These are phyloP conservation scores for Candida suzukii DNA, from an alignment of 805 yeast genomes.

Conservation along the genomic window DNA sequence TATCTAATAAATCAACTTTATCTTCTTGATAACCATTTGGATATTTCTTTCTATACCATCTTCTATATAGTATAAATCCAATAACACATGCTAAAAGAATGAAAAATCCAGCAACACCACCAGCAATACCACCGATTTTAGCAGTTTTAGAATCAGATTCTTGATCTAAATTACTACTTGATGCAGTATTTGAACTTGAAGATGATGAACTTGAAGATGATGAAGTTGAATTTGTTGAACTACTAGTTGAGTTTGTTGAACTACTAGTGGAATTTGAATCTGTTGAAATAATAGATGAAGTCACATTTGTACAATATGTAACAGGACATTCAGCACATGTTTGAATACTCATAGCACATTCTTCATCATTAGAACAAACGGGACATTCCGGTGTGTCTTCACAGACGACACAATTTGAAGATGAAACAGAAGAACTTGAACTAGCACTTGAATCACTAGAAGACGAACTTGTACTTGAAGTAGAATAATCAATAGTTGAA, in stretches of 20 bases:
- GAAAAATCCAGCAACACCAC: constrained; percentile 63
- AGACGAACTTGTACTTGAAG: too few species aligned
- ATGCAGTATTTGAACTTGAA: too few species aligned
- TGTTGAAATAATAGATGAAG: constrained; percentile 9
- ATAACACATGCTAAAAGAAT: constrained; percentile 29
- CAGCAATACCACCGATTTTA: constrained; percentile 56
- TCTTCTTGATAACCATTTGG: constrained; percentile 23
- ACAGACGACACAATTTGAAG: constrained; percentile 20
- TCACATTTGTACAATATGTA: constrained; percentile 38
- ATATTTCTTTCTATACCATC: constrained; percentile 33
- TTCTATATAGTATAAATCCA: constrained; percentile 34
- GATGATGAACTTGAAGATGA: constrained; percentile 1
- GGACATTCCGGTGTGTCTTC: constrained; percentile 43
- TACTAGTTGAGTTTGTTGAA: constrained; percentile 3
- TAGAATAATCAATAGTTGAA: too few species aligned
- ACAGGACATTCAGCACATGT: constrained; percentile 54
- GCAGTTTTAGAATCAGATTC: constrained; percentile 9
- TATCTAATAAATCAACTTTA: constrained; percentile 13
- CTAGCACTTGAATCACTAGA: too few species aligned
- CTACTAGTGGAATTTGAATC: constrained; percentile 12
- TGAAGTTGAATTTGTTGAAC: constrained; percentile 1
- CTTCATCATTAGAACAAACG: constrained; percentile 40
- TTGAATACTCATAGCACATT: constrained; percentile 48
- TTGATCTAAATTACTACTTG: neutral
- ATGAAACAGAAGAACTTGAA: neutral